Base-by-base conservation (phyloP, 495 filamentous ascomycete species). In the Pseudomonodictys pantanalensis region DNA sequence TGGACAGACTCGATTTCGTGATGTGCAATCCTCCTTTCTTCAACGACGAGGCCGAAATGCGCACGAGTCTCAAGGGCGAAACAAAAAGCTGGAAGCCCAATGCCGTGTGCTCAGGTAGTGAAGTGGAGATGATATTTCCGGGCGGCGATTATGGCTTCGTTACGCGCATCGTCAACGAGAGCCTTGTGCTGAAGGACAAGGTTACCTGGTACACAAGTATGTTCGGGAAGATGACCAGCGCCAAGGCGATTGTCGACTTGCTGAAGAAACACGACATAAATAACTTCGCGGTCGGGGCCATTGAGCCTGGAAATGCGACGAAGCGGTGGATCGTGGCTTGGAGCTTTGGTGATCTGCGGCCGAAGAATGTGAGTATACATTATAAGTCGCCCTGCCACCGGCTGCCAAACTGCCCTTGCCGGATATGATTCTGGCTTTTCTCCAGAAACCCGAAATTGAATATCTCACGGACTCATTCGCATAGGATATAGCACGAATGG, bases 1-100 rank as follows among this genome's bases (percentile, higher is more conserved):
- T 85, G n/a, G 73, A 82, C 38, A 45, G 59, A 3, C 78, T 95
- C 32, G 89, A 96, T 70, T 97, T 97, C 68, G 86, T 83, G 44
- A 95, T 97, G 84, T 91, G 86, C 72, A 98, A 98, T 64, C 93
- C 93, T 1, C 93, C 93, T 0, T 98, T 98, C 75, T 97, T 96
- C 75, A 65, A 79, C 20, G 92, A 89, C 2, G 75, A 79, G 17
- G 71, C 79, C 11, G 89, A 95, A 32, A 83, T 96, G 72, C 30
- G 25, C 1, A 57, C 80, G 0, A 73, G 75, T 9, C 84, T 85
- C 0, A 50, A 52, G 32, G 87, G 89, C 0, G 64, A 74, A 22
- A 71, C 77, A 26, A 97, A 97, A 68, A 65, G 76, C 7, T 76
- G 80, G 2, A 83, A 83, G 0, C 89, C 93, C 0, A 81, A 82